Evolutionary conservation across 345 rosid genomes (phyloP).

Genomic region (Eutrema yunnanense): DNA sequence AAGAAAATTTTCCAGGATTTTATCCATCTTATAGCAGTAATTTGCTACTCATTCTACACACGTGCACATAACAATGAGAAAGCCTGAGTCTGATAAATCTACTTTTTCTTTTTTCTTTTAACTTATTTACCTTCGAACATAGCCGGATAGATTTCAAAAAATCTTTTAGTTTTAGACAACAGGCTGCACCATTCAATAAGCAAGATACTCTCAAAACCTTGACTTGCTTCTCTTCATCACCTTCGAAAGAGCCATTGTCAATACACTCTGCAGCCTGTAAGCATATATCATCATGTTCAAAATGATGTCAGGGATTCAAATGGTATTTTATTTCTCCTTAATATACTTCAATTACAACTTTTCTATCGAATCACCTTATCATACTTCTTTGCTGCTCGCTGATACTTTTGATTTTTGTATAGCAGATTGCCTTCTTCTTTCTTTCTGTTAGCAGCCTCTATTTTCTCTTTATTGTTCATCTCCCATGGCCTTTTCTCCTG

Average conservation of each 20-base stretch:
- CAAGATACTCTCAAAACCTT: not conserved
- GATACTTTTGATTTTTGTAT: conserved; percentile 47
- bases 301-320: not conserved
- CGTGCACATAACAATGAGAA: too few relatives aligned
- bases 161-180: too few relatives aligned
- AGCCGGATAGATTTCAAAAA: too few relatives aligned
- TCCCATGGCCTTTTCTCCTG: conserved; percentile 47
- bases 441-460: conserved; percentile 41
- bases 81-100: too few relatives aligned
- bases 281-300: not conserved
- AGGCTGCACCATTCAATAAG: too few relatives aligned
- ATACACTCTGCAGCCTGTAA: conserved; percentile 46
- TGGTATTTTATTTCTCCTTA: not conserved
- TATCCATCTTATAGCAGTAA: too few relatives aligned
- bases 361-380: conserved; percentile 37
- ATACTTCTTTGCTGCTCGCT: conserved; percentile 46
- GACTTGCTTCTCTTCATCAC: conserved; percentile 38
- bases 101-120: too few relatives aligned
- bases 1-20: too few relatives aligned
- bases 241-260: conserved; percentile 43
- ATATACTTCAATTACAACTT: too few relatives aligned
- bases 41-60: too few relatives aligned
- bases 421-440: conserved; percentile 58
- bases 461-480: conserved; percentile 45
- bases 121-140: too few relatives aligned